Conservation (phyloP, 345 rosid genomes). For the Cochlearia excelsa region DNA sequence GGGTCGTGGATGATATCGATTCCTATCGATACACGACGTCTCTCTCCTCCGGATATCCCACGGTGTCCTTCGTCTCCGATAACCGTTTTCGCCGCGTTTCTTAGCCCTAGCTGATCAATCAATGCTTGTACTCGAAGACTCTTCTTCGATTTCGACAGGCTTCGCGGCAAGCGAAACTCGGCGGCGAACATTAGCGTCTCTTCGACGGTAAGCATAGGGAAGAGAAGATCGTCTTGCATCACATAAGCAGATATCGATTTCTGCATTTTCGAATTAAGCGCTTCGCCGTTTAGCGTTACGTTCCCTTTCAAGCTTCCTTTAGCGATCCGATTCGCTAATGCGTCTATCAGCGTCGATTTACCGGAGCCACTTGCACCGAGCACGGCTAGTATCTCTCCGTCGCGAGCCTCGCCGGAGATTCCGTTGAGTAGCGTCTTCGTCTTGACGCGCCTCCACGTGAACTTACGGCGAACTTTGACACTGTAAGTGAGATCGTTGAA, state of each 20-base stretch:
- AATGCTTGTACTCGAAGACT: slow-evolving; percentile 63
- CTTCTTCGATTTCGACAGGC: slow-evolving; percentile 72
- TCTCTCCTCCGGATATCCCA: slow-evolving; percentile 86
- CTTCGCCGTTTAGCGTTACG: too few species aligned
- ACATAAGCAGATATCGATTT: too few species aligned
- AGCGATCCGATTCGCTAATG: too few species aligned
- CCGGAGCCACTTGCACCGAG: slow-evolving; percentile 96
- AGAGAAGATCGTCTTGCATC: too few species aligned
- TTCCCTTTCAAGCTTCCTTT: too few species aligned
- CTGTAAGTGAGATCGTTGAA: slow-evolving; percentile 81
- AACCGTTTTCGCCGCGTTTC: slow-evolving; percentile 74
- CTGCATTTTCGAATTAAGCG: too few species aligned
- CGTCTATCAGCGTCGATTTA: too few species aligned
- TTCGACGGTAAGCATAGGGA: too few species aligned
- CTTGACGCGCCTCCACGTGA: slow-evolving; percentile 36
- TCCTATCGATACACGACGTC: slow-evolving; percentile 85
- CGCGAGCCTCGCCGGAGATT: slow-evolving; percentile 79
- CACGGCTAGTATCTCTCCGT: slow-evolving; percentile 85
- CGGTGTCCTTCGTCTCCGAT: slow-evolving; percentile 95
- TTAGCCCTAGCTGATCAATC: slow-evolving; percentile 75
- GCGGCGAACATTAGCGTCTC: too few species aligned
- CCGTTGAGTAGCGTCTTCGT: slow-evolving; percentile 75
- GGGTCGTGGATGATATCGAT: slow-evolving; percentile 90
- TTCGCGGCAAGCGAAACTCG: too few species aligned
- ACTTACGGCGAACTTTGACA: slow-evolving; percentile 57